Conservation (phyloP, 306 rosid genomes). For the Cicer yamashitae region DNA sequence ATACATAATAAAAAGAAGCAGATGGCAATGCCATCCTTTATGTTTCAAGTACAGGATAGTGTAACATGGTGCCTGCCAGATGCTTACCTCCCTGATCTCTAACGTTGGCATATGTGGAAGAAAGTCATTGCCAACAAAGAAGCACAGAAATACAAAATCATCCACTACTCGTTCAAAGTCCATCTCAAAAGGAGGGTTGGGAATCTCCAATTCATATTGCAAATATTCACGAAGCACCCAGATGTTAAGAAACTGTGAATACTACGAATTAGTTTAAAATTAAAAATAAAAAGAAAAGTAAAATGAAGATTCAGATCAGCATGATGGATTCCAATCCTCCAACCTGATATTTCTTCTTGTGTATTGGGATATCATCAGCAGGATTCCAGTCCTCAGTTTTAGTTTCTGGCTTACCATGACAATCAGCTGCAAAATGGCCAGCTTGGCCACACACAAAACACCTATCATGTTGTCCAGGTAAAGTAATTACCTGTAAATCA, state of each 20-base stretch:
- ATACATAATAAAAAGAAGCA: conserved; percentile 28
- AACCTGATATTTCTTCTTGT: conserved; percentile 94
- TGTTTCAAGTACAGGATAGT: conserved; percentile 34
- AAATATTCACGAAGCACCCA: conserved; percentile 88
- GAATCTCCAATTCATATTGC: conserved; percentile 76
- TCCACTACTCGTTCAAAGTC: conserved; percentile 76
- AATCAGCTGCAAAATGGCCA: conserved; percentile 95
- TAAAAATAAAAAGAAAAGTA: conserved; percentile 12
- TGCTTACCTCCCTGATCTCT: conserved; percentile 93
- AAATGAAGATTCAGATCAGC: conserved; percentile 40
- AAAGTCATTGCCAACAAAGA: conserved; percentile 83
- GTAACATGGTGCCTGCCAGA: conserved; percentile 38
- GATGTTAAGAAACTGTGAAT: conserved; percentile 71
- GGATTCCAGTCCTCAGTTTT: conserved; percentile 54
- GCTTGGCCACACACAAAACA: conserved; percentile 82
- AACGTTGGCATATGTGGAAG: conserved; percentile 96
- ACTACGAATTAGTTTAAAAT: conserved; percentile 29
- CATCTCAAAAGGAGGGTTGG: conserved; percentile 74
- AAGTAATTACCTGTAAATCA: conserved; percentile 65
- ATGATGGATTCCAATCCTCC: conserved; percentile 38
- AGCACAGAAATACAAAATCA: conserved; percentile 85
- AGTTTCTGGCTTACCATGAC: conserved; percentile 70
- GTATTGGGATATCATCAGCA: conserved; percentile 69
- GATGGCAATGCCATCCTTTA: conserved; percentile 29
- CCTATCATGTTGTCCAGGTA: conserved; percentile 86